A percentile compares a stretch with the other conserved stretches of the same genome.
Conservation (phyloP, 768 basidiomycete species). For the Tephrocybe sp. region DNA sequence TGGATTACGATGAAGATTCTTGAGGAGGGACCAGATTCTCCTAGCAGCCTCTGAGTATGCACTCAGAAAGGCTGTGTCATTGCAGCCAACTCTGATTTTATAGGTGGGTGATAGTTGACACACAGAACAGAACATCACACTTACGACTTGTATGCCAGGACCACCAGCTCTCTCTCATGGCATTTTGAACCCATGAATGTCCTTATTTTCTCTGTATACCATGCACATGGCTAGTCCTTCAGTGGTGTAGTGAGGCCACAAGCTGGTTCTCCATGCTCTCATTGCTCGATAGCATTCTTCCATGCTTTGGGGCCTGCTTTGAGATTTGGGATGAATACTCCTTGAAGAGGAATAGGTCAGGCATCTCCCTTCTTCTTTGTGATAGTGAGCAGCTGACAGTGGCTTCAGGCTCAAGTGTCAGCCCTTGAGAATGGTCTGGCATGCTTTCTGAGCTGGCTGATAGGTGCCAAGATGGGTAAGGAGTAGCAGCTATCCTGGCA, state of each 20-base stretch:
- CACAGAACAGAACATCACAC: neutral
- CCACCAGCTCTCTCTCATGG: slow-evolving; percentile 17
- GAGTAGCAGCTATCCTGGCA: too few species aligned
- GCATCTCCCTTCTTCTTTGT: slow-evolving; percentile 14
- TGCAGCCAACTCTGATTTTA: too few species aligned
- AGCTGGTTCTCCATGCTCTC: too few species aligned
- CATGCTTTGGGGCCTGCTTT: too few species aligned
- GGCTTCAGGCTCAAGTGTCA: too few species aligned
- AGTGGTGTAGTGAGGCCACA: slow-evolving; percentile 16
- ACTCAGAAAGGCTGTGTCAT: slow-evolving; percentile 10
- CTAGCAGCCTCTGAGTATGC: slow-evolving; percentile 13
- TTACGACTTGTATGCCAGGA: slow-evolving; percentile 22
- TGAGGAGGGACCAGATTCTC: slow-evolving; percentile 9
- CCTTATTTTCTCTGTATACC: slow-evolving; percentile 22
- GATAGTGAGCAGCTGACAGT: too few species aligned
- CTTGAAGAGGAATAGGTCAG: too few species aligned
- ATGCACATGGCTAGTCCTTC: slow-evolving; percentile 26
- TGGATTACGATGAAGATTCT: neutral
- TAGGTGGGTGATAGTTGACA: slow-evolving; percentile 4
- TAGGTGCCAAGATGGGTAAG: too few species aligned
- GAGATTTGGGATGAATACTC: too few species aligned
- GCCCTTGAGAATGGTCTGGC: too few species aligned
- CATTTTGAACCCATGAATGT: slow-evolving; percentile 17
- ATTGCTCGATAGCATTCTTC: too few species aligned
- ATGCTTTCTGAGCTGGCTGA: too few species aligned